Conservation (phyloP, 2,329 filamentous ascomycete species). For the Kalmusia sp. region DNA sequence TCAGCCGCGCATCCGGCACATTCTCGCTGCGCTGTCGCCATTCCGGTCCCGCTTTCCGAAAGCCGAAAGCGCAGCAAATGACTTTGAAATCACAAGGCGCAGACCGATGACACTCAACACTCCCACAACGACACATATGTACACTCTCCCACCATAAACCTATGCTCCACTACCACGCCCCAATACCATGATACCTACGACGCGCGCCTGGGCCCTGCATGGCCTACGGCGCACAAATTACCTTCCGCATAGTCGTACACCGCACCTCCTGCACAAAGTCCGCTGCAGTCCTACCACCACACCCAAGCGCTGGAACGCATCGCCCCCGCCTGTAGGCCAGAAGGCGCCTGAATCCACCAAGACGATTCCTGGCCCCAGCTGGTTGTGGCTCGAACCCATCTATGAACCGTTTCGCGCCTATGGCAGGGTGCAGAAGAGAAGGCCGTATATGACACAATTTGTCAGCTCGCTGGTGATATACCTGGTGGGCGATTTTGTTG, state of each 20-base stretch:
- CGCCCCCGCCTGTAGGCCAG: conserved; percentile 27
- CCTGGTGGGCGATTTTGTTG: conserved; percentile 76
- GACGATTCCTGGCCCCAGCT: conserved; percentile 52
- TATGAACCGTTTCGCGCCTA: conserved; percentile 63
- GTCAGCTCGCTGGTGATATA: conserved; percentile 79
- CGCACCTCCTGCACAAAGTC: background rate
- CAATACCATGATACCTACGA: conserved; percentile 37
- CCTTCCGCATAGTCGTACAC: background rate
- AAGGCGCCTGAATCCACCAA: conserved; percentile 24
- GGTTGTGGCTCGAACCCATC: conserved; percentile 56
- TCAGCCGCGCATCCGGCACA: conserved; percentile 3
- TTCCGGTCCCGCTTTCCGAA: conserved; percentile 27
- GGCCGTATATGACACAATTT: conserved; percentile 82
- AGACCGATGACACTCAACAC: conserved; percentile 22
- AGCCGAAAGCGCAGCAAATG: conserved; percentile 27
- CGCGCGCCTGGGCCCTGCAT: conserved; percentile 34
- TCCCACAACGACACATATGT: conserved; percentile 2
- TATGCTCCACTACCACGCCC: conserved; percentile 19
- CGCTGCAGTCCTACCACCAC: conserved; percentile 5
- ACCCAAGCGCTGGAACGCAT: conserved; percentile 20
- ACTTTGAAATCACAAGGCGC: conserved; percentile 21
- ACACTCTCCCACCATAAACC: background rate
- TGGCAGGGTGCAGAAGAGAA: conserved; percentile 71
- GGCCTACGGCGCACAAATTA: conserved; percentile 32
- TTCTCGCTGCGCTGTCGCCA: conserved; percentile 6